phyloP scores from a whole-genome alignment of 805 yeast genomes.

The Yarrowia yakushimensis region DNA sequence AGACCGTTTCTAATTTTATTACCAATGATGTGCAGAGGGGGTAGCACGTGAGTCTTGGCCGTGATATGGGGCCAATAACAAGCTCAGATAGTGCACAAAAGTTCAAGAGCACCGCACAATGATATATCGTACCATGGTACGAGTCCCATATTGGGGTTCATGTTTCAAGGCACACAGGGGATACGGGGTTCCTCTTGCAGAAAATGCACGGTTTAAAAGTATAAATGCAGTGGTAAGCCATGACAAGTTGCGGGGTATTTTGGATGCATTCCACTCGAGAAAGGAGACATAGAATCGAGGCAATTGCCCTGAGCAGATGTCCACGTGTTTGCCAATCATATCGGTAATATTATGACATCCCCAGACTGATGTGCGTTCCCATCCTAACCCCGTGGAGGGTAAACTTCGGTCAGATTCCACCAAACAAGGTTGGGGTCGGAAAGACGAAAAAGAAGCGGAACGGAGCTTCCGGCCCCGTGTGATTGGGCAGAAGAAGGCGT shows the following conservation, averaged over 20 bases:
- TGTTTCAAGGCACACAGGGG: neutral
- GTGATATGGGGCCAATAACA: too few relatives aligned
- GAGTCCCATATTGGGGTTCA: neutral
- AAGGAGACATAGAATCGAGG: neutral
- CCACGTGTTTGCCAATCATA: too few relatives aligned
- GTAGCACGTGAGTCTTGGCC: too few relatives aligned
- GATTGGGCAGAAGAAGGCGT: constrained; percentile 2
- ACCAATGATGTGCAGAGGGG: too few relatives aligned
- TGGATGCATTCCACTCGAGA: neutral
- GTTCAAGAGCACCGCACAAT: neutral
- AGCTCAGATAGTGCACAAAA: too few relatives aligned
- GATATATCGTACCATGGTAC: too few relatives aligned
- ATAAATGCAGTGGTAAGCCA: neutral
- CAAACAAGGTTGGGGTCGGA: neutral
- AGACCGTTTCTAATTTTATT: neutral
- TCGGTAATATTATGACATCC: too few relatives aligned
- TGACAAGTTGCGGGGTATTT: constrained; percentile 13
- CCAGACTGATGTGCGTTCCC: neutral
- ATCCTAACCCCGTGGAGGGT: neutral
- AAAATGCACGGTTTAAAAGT: neutral
- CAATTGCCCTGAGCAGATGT: neutral
- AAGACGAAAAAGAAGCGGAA: constrained; percentile 10
- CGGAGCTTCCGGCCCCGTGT: neutral
- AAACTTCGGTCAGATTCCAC: constrained; percentile 17
- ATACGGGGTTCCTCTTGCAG: neutral